Evolutionary conservation across 2,329 filamentous ascomycete species (phyloP), one percentile per base, ranked within the genome.

Genomic region (Penicillium nordicum): DNA sequence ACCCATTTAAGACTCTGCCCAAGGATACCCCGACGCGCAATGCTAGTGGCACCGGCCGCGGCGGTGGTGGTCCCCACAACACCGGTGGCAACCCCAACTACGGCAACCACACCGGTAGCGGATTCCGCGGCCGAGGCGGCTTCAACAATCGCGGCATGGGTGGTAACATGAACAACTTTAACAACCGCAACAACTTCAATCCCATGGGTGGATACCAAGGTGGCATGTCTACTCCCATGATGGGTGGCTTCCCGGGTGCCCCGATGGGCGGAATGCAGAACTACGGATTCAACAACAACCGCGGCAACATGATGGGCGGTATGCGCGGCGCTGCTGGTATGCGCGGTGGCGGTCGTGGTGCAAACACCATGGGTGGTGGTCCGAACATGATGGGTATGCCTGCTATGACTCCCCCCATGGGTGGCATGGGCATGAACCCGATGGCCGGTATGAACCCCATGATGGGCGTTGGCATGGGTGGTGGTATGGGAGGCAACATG

Each of bases 1-100:
- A 97, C 72, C 92, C 92, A 0, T 97, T 96, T 83, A 88, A 89
- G 63, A 97, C 92, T 0, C 78, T 95, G 5, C 92, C 92, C 18
- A 96, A 96, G 77, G 92, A 96, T 71, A 88, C 88, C 0, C 91
- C 90, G 0, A 82, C 83, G 65, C 84, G 89, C 56, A 87, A 90
- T 69, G 80, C 84, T 57, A 85, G 85, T 51, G 80, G 84, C 72
- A 85, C 85, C 51, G 80, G 84, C 72, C 77, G 80, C 46, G 76
- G 34, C 27, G 47, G 79, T 45, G 76, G 34, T 5, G 27, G 79
- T 44, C 73, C 74, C 53, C 84, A 53, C 36, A 29, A 18, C 38
- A n/a, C 52, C 12, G 44, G 44, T 7, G 81, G 69, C 23, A 70
- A 73, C 50, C 81, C 78, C 67, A 78, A 77, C 56, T 65, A 70